Evolutionary conservation across 371 early-diverging fungal genomes (phyloP).

Genomic region (Mucor lusitanicus): DNA sequence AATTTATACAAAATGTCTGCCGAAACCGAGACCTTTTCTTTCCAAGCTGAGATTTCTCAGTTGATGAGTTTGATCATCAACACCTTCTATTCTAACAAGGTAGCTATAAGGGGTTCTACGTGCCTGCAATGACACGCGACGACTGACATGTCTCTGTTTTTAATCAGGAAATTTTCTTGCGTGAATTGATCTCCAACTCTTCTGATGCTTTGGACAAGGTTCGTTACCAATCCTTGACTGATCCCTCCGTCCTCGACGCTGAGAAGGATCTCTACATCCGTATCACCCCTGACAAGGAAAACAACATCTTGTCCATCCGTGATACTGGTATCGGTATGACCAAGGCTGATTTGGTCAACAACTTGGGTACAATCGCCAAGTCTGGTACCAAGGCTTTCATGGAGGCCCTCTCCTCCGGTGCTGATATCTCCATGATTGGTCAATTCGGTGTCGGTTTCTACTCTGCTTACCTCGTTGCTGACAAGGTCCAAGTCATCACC

Average conservation of each 20-base stretch:
- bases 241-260: conserved; percentile 54
- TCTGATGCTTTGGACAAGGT: conserved; percentile 90
- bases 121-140: neutral
- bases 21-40: conserved; percentile 75
- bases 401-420: conserved; percentile 53
- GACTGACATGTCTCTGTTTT: neutral
- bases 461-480: conserved; percentile 82
- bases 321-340: conserved; percentile 95
- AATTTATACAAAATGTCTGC: conserved; percentile 27
- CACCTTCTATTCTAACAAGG: conserved; percentile 58
- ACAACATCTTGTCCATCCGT: conserved; percentile 67
- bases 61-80: conserved; percentile 89
- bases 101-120: conserved; percentile 11
- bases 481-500: conserved; percentile 81
- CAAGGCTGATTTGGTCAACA: conserved; percentile 77
- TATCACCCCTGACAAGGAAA: conserved; percentile 62
- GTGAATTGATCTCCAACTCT: conserved; percentile 88
- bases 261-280: conserved; percentile 66
- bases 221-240: conserved; percentile 62
- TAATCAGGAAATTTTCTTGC: conserved; percentile 82
- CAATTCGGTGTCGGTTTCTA: conserved; percentile 97
- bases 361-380: conserved; percentile 89
- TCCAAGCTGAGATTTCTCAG: conserved; percentile 95
- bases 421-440: conserved; percentile 76
- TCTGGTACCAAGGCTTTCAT: conserved; percentile 64